Percentiles rank a stretch among this genome's conserved stretches.
Evolutionary conservation across 2,329 filamentous ascomycete genomes (phyloP).

Genomic region (Alternaria solani): DNA sequence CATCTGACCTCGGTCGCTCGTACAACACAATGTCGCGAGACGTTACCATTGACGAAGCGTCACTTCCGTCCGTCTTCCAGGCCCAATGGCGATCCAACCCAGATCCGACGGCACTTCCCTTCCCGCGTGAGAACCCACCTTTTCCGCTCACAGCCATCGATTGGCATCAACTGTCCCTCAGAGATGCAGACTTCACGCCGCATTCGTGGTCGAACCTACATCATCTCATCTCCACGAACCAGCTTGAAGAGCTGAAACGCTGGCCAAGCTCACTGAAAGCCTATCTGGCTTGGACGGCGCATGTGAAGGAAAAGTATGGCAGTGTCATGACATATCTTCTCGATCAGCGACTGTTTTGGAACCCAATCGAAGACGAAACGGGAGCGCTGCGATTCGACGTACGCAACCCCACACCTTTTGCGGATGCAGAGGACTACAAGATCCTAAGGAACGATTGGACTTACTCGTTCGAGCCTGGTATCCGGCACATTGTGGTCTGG

Average conservation of each 20-base stretch:
- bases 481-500: slow-evolving; percentile 67
- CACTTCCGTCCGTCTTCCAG: slow-evolving; percentile 43
- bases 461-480: slow-evolving; percentile 64
- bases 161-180: slow-evolving; percentile 44
- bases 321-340: slow-evolving; percentile 66
- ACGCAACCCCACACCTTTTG: slow-evolving; percentile 61
- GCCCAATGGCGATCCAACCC: slow-evolving; percentile 39
- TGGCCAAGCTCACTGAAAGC: slow-evolving; percentile 66
- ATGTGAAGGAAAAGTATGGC: slow-evolving; percentile 64
- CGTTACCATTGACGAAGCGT: slow-evolving; percentile 31
- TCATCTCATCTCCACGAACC: slow-evolving; percentile 54
- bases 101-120: slow-evolving; percentile 46
- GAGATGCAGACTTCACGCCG: slow-evolving; percentile 43
- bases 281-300: slow-evolving; percentile 66
- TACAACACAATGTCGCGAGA: slow-evolving; percentile 20
- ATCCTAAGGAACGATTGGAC: slow-evolving; percentile 71
- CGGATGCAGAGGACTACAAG: slow-evolving; percentile 62
- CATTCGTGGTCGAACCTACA: slow-evolving; percentile 48
- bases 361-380: slow-evolving; percentile 22
- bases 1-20: background rate
- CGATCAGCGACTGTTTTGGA: slow-evolving; percentile 63
- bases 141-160: slow-evolving; percentile 47
- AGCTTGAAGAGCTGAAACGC: slow-evolving; percentile 65
- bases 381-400: slow-evolving; percentile 51
- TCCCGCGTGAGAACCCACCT: slow-evolving; percentile 45